Base-by-base conservation (phyloP, 2,329 filamentous ascomycete genomes). In the Lecanoromycetidae sp. region DNA sequence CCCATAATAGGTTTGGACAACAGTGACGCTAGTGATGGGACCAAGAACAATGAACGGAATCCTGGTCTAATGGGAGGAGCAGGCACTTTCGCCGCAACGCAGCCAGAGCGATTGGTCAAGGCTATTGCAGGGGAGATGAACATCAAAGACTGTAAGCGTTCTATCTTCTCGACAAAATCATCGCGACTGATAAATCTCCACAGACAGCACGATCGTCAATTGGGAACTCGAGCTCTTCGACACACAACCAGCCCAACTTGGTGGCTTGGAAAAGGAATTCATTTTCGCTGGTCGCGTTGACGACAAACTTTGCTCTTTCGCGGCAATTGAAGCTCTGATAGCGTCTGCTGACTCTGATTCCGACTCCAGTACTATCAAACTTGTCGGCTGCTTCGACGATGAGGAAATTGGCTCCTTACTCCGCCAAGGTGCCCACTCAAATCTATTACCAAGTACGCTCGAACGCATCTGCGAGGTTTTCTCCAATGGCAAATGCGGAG, bases 221-320 rank as follows among this genome's bases (percentile, higher is more conserved):
- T 98, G 91, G 91, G 91, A 98, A 61, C 77, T 96, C 30, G 91
- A 98, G 67, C 80, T 98, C 26, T 98, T 83, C 61, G 91, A 96
- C 65, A 77, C 78, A 3, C 87, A 95, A 62, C 85, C 88, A 7
- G 88, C 88, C 1, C 79, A 82, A 33, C 75, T 87, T 15, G 82
- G 85, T 55, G 91, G 91, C 10, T 65, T 98, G 48, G 85, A 94
- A 57, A 86, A 83, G 62, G 90, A 96, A 57, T 82, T 98, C 63
- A 94, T 98, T 66, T 94, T 90, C 55, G 90, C 86, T 7, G 88
- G 90, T 49, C 83, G 91, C 45, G 91, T 96, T 56, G 91, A 98
- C 62, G 91, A 98, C 69, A 96, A 95, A 71, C 80, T 98, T 38
- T 96, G 91, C 72, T 93, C 85, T 26, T 96, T 87, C 80, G 79